Base-by-base conservation (phyloP, 2,329 filamentous ascomycete species). In the Penicillium hesseltinei region DNA sequence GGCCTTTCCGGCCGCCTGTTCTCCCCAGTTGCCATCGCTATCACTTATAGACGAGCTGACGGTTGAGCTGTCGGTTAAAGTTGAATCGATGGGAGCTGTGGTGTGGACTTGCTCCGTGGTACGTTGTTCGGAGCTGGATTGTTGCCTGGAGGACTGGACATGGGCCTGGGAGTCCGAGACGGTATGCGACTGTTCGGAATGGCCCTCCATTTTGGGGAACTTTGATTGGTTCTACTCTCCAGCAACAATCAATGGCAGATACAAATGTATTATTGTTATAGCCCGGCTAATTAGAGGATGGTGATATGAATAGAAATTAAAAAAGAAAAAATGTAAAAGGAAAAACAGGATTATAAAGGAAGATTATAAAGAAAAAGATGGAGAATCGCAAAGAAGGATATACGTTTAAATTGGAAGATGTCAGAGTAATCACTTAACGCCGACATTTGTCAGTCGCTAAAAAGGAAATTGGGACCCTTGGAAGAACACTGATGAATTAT, bases 1-100 rank as follows among this genome's bases (percentile, higher is more conserved):
- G 10, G 81, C 77, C 25, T 80, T 80, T 5, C 84, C 84, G 29
- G 79, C 77, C 67, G 86, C 83, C 45, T 77, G 73, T 69, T 88
- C 86, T 15, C 86, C 86, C 86, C 86, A 88, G 21, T 82, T 85
- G 35, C 84, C 83, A 48, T 78, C 77, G 15, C 58, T 38, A 33
- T 60, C 70, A 17, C 42, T 52, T 42, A 65, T 44, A 2, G 67
- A 68, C 21, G 58, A 57, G 23, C 51, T 29, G 17, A 57, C 47
- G 2, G 65, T 64, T 3, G 66, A 64, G 31, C 46, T 51, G 31
- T 54, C 47, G 50, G 59, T 64, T 11, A 54, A 60, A 3, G 45
- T 54, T 10, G 49, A 43, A 5, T 62, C 57, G 11, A 55, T 47
- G 6, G 58, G 51, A 19, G 54, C 56, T n/a, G 45, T 56, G 27